Evolutionary conservation across 768 basidiomycete genomes (phyloP).

Genomic region (Holtermannia corniformis): DNA sequence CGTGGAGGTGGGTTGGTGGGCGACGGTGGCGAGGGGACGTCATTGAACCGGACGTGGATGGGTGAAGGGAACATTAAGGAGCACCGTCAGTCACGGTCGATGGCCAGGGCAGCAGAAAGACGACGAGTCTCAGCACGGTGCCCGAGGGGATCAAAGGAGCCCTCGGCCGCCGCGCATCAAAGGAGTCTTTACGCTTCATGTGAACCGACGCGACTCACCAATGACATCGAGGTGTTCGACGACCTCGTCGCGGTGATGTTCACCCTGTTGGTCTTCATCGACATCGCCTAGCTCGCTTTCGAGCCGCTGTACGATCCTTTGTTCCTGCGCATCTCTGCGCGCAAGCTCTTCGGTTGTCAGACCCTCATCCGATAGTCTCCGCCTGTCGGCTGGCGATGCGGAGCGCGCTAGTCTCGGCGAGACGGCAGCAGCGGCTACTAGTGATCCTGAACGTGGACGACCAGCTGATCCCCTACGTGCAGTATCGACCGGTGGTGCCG

Average conservation of each 20-base stretch:
- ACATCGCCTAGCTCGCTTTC: background rate
- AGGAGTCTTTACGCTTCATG: background rate
- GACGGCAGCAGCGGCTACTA: too few species aligned
- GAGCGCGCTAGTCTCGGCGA: too few species aligned
- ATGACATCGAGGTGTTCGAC: conserved; percentile 77
- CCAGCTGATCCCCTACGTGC: too few species aligned
- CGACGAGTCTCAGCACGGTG: too few species aligned
- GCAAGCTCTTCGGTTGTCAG: background rate
- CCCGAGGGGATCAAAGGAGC: too few species aligned
- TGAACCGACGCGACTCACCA: too few species aligned
- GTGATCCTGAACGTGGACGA: background rate
- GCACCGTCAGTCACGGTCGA: background rate
- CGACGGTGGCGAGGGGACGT: background rate
- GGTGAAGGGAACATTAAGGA: background rate
- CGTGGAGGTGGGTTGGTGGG: background rate
- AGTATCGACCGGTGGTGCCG: too few species aligned
- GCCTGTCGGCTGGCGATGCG: background rate
- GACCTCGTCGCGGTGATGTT: conserved; percentile 60
- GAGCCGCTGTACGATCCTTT: background rate
- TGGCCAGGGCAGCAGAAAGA: too few species aligned
- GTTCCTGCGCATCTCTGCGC: background rate
- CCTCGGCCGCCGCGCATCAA: too few species aligned
- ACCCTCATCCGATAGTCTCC: background rate
- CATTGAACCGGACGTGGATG: background rate
- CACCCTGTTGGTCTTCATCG: conserved; percentile 18